phyloP scores from a whole-genome alignment of 1,284 basidiomycete species.

The Ustilago hordei region DNA sequence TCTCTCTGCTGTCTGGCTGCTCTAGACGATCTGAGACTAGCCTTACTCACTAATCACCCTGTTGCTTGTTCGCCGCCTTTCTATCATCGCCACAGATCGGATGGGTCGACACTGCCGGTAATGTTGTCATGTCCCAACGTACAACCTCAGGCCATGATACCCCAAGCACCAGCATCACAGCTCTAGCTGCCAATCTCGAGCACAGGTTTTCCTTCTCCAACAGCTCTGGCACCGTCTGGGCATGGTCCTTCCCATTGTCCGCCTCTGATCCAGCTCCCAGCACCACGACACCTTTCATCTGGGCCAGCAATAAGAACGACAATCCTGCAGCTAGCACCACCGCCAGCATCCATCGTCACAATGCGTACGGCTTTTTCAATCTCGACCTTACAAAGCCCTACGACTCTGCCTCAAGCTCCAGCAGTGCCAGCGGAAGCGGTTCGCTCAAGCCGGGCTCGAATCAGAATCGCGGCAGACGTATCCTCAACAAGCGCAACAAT shows the following conservation, averaged over 20 bases:
- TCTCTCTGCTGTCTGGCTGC: background rate
- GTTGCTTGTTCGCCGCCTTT: background rate
- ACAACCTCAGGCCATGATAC: constrained; percentile 72
- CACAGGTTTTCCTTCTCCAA: constrained; percentile 33
- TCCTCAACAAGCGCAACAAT: constrained; percentile 37
- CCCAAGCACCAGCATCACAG: constrained; percentile 72
- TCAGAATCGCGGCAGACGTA: constrained; percentile 9
- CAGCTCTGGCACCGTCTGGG: constrained; percentile 43
- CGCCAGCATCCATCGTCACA: constrained; percentile 42
- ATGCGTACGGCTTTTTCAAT: constrained; percentile 33
- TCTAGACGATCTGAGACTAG: background rate
- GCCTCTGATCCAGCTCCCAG: constrained; percentile 27
- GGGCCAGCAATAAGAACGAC: constrained; percentile 47
- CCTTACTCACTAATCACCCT: background rate
- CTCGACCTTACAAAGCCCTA: constrained; percentile 61
- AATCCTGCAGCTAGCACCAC: constrained; percentile 30
- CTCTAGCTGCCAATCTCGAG: constrained; percentile 35
- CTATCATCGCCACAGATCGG: constrained; percentile 71
- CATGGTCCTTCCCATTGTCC: constrained; percentile 50
- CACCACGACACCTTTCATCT: constrained; percentile 50
- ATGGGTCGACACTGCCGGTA: constrained; percentile 75
- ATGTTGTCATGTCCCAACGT: constrained; percentile 76
- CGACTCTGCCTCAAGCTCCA: constrained; percentile 17
- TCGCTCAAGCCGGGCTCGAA: constrained; percentile 12
- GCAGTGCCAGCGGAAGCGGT: background rate